Percentiles rank a stretch among this genome's conserved stretches.
Evolutionary conservation across 2,329 filamentous ascomycete species (phyloP).

Genomic region (Sporothrix brunneoviolacea): DNA sequence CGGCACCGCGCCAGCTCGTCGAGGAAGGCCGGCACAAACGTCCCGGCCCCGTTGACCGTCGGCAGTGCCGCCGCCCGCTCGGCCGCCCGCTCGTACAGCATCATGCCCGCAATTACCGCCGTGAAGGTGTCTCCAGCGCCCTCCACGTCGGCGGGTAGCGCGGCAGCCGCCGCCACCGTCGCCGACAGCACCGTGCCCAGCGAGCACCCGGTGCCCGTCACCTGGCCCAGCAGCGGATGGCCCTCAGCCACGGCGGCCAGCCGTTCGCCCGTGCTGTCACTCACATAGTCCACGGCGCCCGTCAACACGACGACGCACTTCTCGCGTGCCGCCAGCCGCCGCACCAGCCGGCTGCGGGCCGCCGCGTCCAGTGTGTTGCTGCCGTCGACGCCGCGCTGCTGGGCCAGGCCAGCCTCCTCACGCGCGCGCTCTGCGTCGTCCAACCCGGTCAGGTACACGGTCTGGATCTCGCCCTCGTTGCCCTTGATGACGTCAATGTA

Average conservation of each 20-base stretch:
- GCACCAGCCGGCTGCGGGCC: slow-evolving; percentile 55
- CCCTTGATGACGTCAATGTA: slow-evolving; percentile 89
- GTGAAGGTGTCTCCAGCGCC: slow-evolving; percentile 52
- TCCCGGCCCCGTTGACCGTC: slow-evolving; percentile 72
- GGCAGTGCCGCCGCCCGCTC: slow-evolving; percentile 58
- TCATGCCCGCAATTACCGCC: slow-evolving; percentile 63
- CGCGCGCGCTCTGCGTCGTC: slow-evolving; percentile 5
- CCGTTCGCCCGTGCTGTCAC: slow-evolving; percentile 54
- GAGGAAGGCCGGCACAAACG: slow-evolving; percentile 78
- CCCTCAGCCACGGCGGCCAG: slow-evolving; percentile 70
- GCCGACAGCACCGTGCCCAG: slow-evolving; percentile 76
- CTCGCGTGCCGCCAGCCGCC: slow-evolving; percentile 59
- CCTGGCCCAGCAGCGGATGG: slow-evolving; percentile 59
- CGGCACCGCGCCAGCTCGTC: slow-evolving; percentile 55
- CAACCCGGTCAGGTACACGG: slow-evolving; percentile 53
- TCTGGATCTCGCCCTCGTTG: slow-evolving; percentile 81
- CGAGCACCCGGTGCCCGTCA: slow-evolving; percentile 80
- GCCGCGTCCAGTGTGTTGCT: slow-evolving; percentile 44
- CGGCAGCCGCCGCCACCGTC: slow-evolving; percentile 56
- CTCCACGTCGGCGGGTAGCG: slow-evolving; percentile 13
- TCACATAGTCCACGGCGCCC: slow-evolving; percentile 68
- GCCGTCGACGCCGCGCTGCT: slow-evolving; percentile 83
- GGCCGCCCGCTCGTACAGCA: slow-evolving; percentile 71
- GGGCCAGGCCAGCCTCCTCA: slow-evolving; percentile 26
- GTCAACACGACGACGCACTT: slow-evolving; percentile 75